Conservation (phyloP, 2,329 filamentous ascomycete genomes). For the Colletotrichum ledebouriae region DNA sequence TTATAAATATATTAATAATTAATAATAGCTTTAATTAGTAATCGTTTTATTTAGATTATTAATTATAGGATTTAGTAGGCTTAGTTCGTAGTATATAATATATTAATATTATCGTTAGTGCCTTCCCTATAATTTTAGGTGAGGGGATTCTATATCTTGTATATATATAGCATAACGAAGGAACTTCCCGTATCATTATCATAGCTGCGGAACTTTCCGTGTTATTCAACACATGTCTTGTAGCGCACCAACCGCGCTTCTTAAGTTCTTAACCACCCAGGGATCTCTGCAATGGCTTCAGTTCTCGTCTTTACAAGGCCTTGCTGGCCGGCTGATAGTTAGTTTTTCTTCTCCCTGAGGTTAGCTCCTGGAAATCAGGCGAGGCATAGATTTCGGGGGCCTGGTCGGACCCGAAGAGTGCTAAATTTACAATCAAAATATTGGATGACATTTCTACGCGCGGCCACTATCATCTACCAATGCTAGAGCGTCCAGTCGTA, state of each 20-base stretch:
- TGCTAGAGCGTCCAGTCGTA: neutral
- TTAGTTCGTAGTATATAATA: too few relatives aligned
- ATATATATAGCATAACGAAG: too few relatives aligned
- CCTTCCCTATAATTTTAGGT: too few relatives aligned
- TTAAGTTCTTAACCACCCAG: neutral
- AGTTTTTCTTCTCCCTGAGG: neutral
- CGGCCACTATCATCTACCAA: neutral
- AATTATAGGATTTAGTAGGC: too few relatives aligned
- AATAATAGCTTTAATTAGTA: too few relatives aligned
- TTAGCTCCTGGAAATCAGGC: constrained; percentile 5
- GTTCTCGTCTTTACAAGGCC: neutral
- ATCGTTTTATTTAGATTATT: too few relatives aligned
- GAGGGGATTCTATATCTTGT: too few relatives aligned
- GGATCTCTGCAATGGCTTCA: neutral
- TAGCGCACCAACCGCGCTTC: constrained; percentile 22
- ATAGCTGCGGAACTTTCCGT: too few relatives aligned
- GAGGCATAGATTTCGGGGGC: constrained; percentile 5
- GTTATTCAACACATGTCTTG: neutral
- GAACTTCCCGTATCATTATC: too few relatives aligned
- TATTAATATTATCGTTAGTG: too few relatives aligned
- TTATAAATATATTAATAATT: too few relatives aligned
- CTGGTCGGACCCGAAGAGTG: neutral
- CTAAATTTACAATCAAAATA: neutral
- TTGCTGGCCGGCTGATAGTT: neutral
- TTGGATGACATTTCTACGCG: neutral